Conservation (phyloP, 2,329 filamentous ascomycete genomes). For the Scedosporium apiospermum region DNA sequence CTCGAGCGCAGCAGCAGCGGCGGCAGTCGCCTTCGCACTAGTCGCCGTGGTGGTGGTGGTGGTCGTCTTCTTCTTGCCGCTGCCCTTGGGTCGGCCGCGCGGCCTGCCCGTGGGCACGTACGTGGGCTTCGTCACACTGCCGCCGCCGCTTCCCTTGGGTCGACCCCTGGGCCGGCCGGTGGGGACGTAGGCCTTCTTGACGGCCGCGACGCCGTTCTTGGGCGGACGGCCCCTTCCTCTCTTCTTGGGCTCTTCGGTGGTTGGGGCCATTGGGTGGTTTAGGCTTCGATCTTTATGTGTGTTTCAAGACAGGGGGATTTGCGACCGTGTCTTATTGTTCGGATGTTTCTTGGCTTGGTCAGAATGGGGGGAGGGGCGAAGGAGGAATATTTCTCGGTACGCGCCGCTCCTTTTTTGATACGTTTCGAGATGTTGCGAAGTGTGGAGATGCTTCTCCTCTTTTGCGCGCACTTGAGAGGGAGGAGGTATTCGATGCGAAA, state of each 20-base stretch:
- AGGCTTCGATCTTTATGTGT: neutral
- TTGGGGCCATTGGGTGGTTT: conserved; percentile 10
- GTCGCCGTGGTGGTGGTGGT: neutral
- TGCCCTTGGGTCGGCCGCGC: conserved; percentile 37
- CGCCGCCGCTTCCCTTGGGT: conserved; percentile 25
- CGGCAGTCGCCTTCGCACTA: neutral
- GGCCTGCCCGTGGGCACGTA: conserved; percentile 32
- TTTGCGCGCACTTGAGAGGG: too few relatives aligned
- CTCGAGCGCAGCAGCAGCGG: conserved; percentile 12
- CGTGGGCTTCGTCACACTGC: conserved; percentile 17
- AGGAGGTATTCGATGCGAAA: too few relatives aligned
- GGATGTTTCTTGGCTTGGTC: too few relatives aligned
- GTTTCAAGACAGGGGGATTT: too few relatives aligned
- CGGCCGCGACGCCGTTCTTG: conserved; percentile 15
- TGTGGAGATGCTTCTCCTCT: too few relatives aligned
- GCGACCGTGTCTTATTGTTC: too few relatives aligned
- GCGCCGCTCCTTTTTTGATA: too few relatives aligned
- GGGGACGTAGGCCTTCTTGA: conserved; percentile 23
- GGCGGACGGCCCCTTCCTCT: conserved; percentile 4
- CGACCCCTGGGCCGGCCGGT: conserved; percentile 33
- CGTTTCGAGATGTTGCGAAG: too few relatives aligned
- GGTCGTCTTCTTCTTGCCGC: conserved; percentile 17
- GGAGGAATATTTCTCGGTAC: neutral
- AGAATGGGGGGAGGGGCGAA: too few relatives aligned
- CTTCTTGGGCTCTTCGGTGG: conserved; percentile 18